Evolutionary conservation across 345 rosid species (phyloP), one percentile per base, ranked within the genome.

Genomic region (Diplotaxis tenuifolia): DNA sequence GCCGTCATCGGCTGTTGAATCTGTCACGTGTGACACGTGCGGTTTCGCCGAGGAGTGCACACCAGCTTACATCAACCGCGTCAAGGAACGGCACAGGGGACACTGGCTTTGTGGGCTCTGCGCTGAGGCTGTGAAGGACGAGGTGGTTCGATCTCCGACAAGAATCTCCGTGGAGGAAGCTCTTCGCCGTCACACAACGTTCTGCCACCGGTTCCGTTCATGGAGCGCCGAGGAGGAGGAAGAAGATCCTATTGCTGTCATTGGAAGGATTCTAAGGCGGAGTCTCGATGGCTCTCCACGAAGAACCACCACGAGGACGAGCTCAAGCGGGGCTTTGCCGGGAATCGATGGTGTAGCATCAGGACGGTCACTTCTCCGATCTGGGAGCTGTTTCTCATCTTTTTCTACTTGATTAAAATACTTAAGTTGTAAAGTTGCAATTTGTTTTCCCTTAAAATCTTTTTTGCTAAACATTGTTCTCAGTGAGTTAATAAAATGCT

Each of bases 61-160:
- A 9, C 72, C 34, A 1, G 86, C 72, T 16, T 91, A 91, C 84
- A 82, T 91, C 60, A 65, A 77, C 6, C 61, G 79, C 0, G 88
- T 91, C 10, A 74, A 85, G 14, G 89, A 84, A 72, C 82, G 81
- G 49, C 82, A 77, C 68, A 80, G 73, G 6, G 97, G 95, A 15
- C 81, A 74, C n/a, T 91, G 95, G 95, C 86, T 91, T 19, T 89
- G 96, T 62, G 97, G 91, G 4, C 88, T 91, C 19, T 91, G 96
- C 14, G 49, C 86, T 1, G 97, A 89, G 64, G 97, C 96, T 0
- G 89, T 89, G 2, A 81, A 86, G 7, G 92, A 91, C 29, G 89
- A 87, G 84, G 80, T 65, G 0, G 15, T 59, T 6, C 77, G 89
- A 52, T 84, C 86, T 16, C 70, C 73, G 4, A 32, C 71, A 19